Conservation (phyloP, 148 eudicot genomes). For the Nepenthes gracilis region DNA sequence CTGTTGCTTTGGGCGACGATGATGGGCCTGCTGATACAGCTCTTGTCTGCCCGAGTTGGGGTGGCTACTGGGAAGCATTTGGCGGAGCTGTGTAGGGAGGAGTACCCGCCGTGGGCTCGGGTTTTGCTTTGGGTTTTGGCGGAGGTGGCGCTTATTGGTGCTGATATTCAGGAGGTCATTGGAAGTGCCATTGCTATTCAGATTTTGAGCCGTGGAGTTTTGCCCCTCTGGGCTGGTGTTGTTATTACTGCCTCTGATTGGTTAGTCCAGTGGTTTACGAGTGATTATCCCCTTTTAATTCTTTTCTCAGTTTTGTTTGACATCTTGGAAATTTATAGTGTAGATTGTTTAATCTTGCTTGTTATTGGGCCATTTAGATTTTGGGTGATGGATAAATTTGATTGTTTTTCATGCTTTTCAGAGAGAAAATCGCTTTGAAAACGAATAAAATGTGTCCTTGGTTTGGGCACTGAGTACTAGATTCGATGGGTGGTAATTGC, state of each 20-base stretch:
- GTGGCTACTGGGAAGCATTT: constrained; percentile 75
- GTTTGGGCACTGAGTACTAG: too few relatives aligned
- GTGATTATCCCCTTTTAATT: neutral
- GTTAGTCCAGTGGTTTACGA: constrained; percentile 21
- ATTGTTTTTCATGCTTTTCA: too few relatives aligned
- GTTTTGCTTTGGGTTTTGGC: constrained; percentile 76
- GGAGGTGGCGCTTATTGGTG: constrained; percentile 74
- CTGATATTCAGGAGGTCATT: constrained; percentile 95
- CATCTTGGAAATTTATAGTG: neutral
- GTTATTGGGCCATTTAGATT: too few relatives aligned
- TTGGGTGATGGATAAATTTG: too few relatives aligned
- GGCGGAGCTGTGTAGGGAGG: constrained; percentile 80
- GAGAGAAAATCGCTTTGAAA: too few relatives aligned
- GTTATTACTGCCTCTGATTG: constrained; percentile 83
- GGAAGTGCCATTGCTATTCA: constrained; percentile 89
- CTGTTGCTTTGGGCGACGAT: constrained; percentile 68
- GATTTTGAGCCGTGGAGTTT: constrained; percentile 58
- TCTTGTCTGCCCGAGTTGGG: constrained; percentile 59
- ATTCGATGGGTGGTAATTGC: too few relatives aligned
- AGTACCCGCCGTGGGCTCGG: constrained; percentile 70
- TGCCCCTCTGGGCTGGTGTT: constrained; percentile 91
- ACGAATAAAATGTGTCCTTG: too few relatives aligned
- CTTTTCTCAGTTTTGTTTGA: too few relatives aligned
- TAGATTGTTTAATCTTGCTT: too few relatives aligned
- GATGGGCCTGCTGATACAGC: constrained; percentile 74